Conservation (phyloP, 495 filamentous ascomycete genomes). For the Cudoniella acicularis region DNA sequence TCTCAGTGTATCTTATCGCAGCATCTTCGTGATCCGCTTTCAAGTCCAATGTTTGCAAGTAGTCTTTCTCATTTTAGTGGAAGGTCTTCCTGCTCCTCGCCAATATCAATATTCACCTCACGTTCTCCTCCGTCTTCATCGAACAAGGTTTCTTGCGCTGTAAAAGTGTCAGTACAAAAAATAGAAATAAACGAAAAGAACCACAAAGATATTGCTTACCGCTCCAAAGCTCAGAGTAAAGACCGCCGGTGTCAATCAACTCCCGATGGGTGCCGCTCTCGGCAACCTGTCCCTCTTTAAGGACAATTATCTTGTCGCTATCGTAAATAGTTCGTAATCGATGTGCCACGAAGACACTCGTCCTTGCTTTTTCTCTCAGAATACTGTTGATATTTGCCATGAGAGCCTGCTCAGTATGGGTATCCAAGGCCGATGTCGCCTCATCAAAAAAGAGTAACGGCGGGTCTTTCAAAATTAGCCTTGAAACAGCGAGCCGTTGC, state of each 20-base stretch:
- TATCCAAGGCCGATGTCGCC: constrained; percentile 93
- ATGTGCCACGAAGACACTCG: constrained; percentile 93
- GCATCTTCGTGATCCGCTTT: constrained; percentile 9
- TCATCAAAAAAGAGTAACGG: constrained; percentile 95
- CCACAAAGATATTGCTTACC: constrained; percentile 62
- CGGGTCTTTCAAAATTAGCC: constrained; percentile 87
- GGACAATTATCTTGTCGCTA: constrained; percentile 88
- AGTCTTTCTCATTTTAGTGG: no score
- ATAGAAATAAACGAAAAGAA: background rate
- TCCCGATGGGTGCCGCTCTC: constrained; percentile 85
- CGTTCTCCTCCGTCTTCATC: constrained; percentile 31
- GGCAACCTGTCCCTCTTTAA: constrained; percentile 76
- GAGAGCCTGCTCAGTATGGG: constrained; percentile 89
- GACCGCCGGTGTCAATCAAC: constrained; percentile 71
- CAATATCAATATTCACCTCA: constrained; percentile 33
- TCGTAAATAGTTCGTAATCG: constrained; percentile 90
- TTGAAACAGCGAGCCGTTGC: constrained; percentile 83
- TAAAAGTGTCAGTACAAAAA: constrained; percentile 18
- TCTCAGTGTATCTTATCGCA: background rate
- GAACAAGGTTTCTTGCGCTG: constrained; percentile 44
- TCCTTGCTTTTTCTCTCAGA: constrained; percentile 79
- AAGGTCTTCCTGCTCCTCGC: constrained; percentile 13
- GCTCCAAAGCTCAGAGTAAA: constrained; percentile 91
- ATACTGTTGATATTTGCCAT: constrained; percentile 94
- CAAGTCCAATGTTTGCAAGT: no score